Conservation (phyloP, 2,329 filamentous ascomycete genomes). For the Epichloe coenophiala region DNA sequence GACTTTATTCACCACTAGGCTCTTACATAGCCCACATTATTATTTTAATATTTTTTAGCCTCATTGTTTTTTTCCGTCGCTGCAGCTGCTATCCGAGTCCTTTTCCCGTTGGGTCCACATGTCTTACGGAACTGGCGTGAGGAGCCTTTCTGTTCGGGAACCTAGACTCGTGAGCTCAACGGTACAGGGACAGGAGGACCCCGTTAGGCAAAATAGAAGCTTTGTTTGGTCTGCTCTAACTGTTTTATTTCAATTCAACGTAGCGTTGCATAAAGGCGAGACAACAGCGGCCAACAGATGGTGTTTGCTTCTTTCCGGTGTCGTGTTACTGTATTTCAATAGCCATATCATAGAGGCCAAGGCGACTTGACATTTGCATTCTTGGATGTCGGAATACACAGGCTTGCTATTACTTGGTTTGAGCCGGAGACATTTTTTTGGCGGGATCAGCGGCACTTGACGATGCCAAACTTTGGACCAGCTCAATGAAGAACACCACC, state of each 20-base stretch:
- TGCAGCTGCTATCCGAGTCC: neutral
- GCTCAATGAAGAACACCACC: neutral
- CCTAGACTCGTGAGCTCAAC: neutral
- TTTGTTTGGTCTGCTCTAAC: neutral
- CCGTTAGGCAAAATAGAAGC: neutral
- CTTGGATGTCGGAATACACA: neutral
- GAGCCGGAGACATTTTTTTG: too few relatives aligned
- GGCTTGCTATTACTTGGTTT: neutral
- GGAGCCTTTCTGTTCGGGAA: neutral
- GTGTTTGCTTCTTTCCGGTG: neutral
- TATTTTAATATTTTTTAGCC: neutral
- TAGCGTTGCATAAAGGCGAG: neutral
- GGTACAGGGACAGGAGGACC: neutral
- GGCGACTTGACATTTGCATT: neutral
- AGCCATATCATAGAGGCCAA: constrained; percentile 1
- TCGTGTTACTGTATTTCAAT: neutral
- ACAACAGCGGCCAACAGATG: neutral
- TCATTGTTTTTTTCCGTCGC: neutral
- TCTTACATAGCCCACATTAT: neutral
- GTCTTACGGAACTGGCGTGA: neutral
- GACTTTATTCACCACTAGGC: neutral
- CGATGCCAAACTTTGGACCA: neutral
- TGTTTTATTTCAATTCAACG: neutral
- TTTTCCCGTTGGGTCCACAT: neutral
- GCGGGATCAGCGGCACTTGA: neutral